phyloP scores from a whole-genome alignment of 1,284 basidiomycete species.

The Lignosus rhinocerotis region DNA sequence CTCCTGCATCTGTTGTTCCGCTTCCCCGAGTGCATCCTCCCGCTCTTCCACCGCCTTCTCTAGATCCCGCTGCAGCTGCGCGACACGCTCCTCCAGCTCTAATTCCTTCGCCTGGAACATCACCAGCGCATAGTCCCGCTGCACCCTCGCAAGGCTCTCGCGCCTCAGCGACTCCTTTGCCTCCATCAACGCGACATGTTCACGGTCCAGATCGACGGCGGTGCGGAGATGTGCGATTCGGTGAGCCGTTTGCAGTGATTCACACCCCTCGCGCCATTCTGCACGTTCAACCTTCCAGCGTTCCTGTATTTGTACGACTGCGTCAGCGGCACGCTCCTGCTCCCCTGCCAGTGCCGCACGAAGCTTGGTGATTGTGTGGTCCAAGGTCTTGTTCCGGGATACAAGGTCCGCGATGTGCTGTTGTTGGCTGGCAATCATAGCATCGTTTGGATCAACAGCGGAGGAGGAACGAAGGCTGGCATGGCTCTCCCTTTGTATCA shows the following conservation, averaged over 20 bases:
- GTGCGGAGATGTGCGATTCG: slow-evolving; percentile 62
- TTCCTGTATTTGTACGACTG: slow-evolving; percentile 44
- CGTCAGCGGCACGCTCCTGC: slow-evolving; percentile 43
- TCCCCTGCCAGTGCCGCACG: slow-evolving; percentile 37
- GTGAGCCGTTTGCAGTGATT: slow-evolving; percentile 60
- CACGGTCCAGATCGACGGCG: slow-evolving; percentile 51
- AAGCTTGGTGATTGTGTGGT: slow-evolving; percentile 50
- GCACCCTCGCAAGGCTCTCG: slow-evolving; percentile 56
- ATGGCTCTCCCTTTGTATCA: slow-evolving; percentile 25
- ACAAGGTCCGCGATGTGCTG: slow-evolving; percentile 69
- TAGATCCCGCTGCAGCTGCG: slow-evolving; percentile 40
- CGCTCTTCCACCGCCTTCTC: slow-evolving; percentile 45
- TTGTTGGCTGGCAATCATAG: slow-evolving; percentile 55
- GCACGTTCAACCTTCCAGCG: slow-evolving; percentile 53
- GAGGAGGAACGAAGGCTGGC: slow-evolving; percentile 25
- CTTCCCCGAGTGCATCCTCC: slow-evolving; percentile 36
- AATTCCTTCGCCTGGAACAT: slow-evolving; percentile 62
- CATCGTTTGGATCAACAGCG: slow-evolving; percentile 45
- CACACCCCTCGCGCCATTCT: slow-evolving; percentile 61
- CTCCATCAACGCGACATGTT: slow-evolving; percentile 47
- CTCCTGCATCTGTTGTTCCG: slow-evolving; percentile 33
- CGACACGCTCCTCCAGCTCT: slow-evolving; percentile 49
- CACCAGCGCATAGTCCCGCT: slow-evolving; percentile 63
- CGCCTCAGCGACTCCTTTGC: slow-evolving; percentile 51
- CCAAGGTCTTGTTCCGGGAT: slow-evolving; percentile 59